Conservation (phyloP, 306 rosid species). For the Dalbergia cochinchinensis region DNA sequence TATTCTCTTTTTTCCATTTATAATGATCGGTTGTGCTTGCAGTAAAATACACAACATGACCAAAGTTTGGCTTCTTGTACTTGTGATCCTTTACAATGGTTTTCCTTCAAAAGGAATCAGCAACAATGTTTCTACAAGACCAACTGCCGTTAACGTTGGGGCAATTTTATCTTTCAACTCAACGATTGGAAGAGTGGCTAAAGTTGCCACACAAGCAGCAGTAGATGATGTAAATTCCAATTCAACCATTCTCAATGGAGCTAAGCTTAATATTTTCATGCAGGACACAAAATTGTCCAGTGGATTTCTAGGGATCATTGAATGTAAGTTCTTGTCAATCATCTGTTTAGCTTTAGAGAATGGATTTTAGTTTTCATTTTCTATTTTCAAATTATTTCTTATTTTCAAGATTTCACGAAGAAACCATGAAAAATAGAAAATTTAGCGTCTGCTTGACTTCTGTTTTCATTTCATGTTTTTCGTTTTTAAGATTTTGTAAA, state of each 20-base stretch:
- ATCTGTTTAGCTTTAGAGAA: too few species aligned
- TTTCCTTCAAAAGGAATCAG: slow-evolving; percentile 27
- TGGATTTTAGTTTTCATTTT: too few species aligned
- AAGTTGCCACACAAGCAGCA: slow-evolving; percentile 61
- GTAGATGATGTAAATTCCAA: slow-evolving; percentile 62
- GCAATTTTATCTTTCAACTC: slow-evolving; percentile 61
- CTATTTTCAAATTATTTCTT: too few species aligned
- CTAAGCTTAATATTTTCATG: slow-evolving; percentile 53
- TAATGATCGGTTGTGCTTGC: neutral
- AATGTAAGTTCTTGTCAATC: slow-evolving; percentile 45
- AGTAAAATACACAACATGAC: slow-evolving; percentile 46
- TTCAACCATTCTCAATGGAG: slow-evolving; percentile 49
- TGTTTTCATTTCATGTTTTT: too few species aligned
- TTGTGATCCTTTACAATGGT: slow-evolving; percentile 36
- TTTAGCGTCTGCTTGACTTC: too few species aligned
- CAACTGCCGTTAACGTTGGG: slow-evolving; percentile 60
- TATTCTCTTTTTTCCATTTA: neutral
- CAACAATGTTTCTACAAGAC: slow-evolving; percentile 27
- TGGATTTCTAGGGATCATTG: slow-evolving; percentile 67
- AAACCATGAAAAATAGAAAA: too few species aligned
- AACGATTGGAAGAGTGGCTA: slow-evolving; percentile 59
- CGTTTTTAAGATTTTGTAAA: too few species aligned
- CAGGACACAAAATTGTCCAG: slow-evolving; percentile 51
- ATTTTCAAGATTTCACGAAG: too few species aligned
- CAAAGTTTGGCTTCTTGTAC: slow-evolving; percentile 47